These are phyloP conservation scores for Trichoderma harzianum DNA, from an alignment of 2,329 filamentous ascomycete species.

Conservation along the genomic window DNA sequence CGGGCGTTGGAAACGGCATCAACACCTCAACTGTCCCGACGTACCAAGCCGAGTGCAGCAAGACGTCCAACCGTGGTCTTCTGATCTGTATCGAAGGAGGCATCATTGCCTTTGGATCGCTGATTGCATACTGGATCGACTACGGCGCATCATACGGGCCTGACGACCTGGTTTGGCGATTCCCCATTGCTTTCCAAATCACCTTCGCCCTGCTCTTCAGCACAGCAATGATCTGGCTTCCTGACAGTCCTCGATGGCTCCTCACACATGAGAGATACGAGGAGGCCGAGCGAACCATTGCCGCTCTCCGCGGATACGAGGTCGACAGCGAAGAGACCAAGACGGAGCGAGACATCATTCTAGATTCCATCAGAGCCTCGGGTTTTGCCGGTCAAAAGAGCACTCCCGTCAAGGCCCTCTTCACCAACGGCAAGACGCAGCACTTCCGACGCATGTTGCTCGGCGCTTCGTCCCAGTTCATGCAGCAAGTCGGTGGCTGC, in stretches of 20 bases:
- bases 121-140: slow-evolving; percentile 45
- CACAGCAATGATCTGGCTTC: slow-evolving; percentile 42
- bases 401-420: slow-evolving; percentile 50
- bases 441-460: slow-evolving; percentile 63
- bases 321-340: slow-evolving; percentile 55
- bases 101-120: slow-evolving; percentile 40
- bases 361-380: slow-evolving; percentile 49
- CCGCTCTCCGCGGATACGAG: slow-evolving; percentile 35
- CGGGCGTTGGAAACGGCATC: slow-evolving; percentile 52
- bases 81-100: slow-evolving; percentile 50
- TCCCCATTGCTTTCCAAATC: slow-evolving; percentile 46
- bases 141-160: slow-evolving; percentile 42
- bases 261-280: slow-evolving; percentile 47
- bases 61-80: slow-evolving; percentile 50
- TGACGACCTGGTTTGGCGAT: slow-evolving; percentile 49
- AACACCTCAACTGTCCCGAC: slow-evolving; percentile 53
- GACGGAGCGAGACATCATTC: slow-evolving; percentile 54
- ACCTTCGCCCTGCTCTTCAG: slow-evolving; percentile 43
- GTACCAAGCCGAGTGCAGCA: slow-evolving; percentile 54
- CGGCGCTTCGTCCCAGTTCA: slow-evolving; percentile 56
- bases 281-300: slow-evolving; percentile 34
- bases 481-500: slow-evolving; percentile 60
- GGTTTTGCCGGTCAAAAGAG: slow-evolving; percentile 43
- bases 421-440: slow-evolving; percentile 62
- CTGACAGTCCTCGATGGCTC: slow-evolving; percentile 46